Evolutionary conservation across 2,329 filamentous ascomycete species (phyloP), one percentile per base, ranked within the genome.

Genomic region (Lecanicillium sp.): DNA sequence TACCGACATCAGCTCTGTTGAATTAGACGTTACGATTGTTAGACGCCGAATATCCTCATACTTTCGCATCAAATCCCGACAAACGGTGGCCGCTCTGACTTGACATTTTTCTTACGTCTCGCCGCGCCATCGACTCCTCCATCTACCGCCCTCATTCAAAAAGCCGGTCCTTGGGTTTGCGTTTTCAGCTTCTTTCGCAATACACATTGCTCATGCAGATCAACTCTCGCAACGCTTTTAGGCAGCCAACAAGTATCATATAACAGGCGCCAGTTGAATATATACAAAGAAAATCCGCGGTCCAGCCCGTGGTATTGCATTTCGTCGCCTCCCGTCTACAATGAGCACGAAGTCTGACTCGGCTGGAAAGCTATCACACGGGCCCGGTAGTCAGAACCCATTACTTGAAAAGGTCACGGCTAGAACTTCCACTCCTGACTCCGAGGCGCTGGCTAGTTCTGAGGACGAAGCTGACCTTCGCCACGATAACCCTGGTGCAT

Each of bases 401-500:
- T 64, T 85, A 34, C 70, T 86, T 25, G 85, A 90, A 36, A 92
- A 88, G 58, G 70, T 83, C 35, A 83, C 85, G 52, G 73, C 80
- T 40, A 78, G 89, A 51, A 83, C 85, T 38, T 88, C 87, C 7
- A 95, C 90, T 2, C 90, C 90, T 16, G 92, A 96, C 56, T 95
- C 89, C 4, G 90, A 96, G 57, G 90, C 86, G 37, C 68, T 96
- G 43, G 88, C 84, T 37, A 96, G 90, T 48, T 95, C 89, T 11
- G 92, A 96, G 59, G 92, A 96, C 58, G 92, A 98, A 60, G 73
- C 69, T 41, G 84, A 95, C 44, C 71, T 78, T 55, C 71, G 75
- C 48, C 70, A 75, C 48, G 75, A 73, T 41, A n/a, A n/a, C 59
- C 55, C 51, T 63, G 63, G 46, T 69, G 56, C 57, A 43, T 54